Percentiles rank a stretch among this genome's conserved stretches.
Evolutionary conservation across 2,329 filamentous ascomycete species (phyloP).

Genomic region (Colletotrichum orbiculare): DNA sequence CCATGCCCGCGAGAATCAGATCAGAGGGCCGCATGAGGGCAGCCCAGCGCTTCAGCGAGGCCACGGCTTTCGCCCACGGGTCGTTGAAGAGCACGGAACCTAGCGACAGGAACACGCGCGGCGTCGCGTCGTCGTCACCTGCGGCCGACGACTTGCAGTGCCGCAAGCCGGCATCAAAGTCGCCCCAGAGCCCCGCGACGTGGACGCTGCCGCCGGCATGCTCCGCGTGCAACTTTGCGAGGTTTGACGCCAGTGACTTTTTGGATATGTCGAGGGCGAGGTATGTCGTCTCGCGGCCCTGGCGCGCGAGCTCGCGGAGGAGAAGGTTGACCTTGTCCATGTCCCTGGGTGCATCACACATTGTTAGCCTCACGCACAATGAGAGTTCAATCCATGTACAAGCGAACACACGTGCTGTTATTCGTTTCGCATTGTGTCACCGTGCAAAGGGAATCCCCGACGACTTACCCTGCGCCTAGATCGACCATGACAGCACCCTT

Average conservation of each 20-base stretch:
- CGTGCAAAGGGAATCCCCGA: not conserved
- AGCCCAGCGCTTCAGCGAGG: conserved; percentile 50
- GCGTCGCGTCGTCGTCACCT: not conserved
- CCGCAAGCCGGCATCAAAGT: conserved; percentile 49
- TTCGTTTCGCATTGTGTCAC: not conserved
- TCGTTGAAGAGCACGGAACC: conserved; percentile 57
- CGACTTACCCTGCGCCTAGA: conserved; percentile 54
- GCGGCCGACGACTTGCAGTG: conserved; percentile 40
- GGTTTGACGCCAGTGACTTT: conserved; percentile 48
- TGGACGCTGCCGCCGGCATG: conserved; percentile 45
- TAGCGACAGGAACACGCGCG: conserved; percentile 43
- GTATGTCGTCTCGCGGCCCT: conserved; percentile 46
- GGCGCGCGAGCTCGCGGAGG: conserved; percentile 48
- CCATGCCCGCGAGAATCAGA: conserved; percentile 54
- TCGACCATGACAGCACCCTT: conserved; percentile 50
- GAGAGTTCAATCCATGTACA: too few relatives aligned
- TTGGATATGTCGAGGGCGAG: conserved; percentile 54
- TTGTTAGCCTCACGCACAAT: too few relatives aligned
- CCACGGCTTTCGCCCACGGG: conserved; percentile 48
- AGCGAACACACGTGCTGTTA: not conserved
- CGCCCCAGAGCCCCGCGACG: conserved; percentile 53
- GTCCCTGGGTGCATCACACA: conserved; percentile 43
- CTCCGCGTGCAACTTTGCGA: conserved; percentile 45
- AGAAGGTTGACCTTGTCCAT: conserved; percentile 54
- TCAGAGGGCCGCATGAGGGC: conserved; percentile 48